Conservation (phyloP, 2,329 filamentous ascomycete genomes). For the Cladophialophora exuberans region DNA sequence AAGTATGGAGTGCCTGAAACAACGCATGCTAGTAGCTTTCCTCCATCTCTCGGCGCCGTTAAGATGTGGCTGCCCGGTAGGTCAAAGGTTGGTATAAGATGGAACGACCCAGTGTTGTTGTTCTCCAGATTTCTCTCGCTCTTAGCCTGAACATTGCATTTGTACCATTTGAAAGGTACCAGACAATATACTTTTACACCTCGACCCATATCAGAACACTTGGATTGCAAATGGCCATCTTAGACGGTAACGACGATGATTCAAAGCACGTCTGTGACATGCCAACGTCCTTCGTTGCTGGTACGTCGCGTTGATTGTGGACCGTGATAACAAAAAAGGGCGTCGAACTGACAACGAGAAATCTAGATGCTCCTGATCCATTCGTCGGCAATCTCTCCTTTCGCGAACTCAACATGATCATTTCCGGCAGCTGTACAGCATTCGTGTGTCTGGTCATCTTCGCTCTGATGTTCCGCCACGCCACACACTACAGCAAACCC, state of each 20-base stretch:
- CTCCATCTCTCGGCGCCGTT: too few relatives aligned
- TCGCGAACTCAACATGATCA: conserved; percentile 42
- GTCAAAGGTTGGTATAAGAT: too few relatives aligned
- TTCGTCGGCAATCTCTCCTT: conserved; percentile 36
- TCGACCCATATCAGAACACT: too few relatives aligned
- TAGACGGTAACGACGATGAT: background rate
- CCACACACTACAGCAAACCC: conserved; percentile 46
- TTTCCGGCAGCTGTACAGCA: conserved; percentile 42
- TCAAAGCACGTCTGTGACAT: conserved; percentile 2
- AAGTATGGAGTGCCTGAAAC: too few relatives aligned
- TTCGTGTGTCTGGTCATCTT: conserved; percentile 39
- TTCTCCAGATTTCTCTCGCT: too few relatives aligned
- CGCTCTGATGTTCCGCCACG: conserved; percentile 40
- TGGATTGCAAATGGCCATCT: too few relatives aligned
- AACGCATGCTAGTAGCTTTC: too few relatives aligned
- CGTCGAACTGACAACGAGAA: background rate
- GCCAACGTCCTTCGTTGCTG: conserved; percentile 4
- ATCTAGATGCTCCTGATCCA: conserved; percentile 9
- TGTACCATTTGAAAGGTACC: too few relatives aligned
- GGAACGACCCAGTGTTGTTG: too few relatives aligned
- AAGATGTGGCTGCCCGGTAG: too few relatives aligned
- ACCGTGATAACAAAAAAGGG: background rate
- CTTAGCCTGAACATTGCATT: too few relatives aligned
- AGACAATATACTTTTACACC: too few relatives aligned
- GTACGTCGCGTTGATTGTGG: conserved; percentile 5